These are phyloP conservation scores for Aegilops longissima DNA, from an alignment of 176 grass and related monocot genomes.

Conservation along the genomic window DNA sequence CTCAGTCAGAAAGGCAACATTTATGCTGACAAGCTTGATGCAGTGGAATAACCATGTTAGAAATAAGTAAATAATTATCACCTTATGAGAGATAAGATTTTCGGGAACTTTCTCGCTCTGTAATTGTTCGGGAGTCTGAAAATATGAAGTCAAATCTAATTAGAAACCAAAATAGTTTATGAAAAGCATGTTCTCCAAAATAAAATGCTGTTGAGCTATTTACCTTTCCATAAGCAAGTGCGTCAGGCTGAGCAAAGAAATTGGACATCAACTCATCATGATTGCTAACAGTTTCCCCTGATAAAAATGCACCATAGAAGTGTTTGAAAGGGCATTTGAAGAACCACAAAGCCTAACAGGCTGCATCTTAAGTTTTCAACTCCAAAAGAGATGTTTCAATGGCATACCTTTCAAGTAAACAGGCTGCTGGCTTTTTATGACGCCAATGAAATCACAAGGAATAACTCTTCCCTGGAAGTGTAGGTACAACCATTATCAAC, in stretches of 20 bases:
- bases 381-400: not conserved
- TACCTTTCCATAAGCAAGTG: slow-evolving; percentile 99
- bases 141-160: slow-evolving; percentile 9
- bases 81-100: slow-evolving; percentile 92
- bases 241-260: slow-evolving; percentile 99
- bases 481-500: slow-evolving; percentile 9
- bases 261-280: slow-evolving; percentile 99
- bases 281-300: slow-evolving; percentile 92
- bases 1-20: slow-evolving; percentile 24
- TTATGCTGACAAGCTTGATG: slow-evolving; percentile 19
- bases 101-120: slow-evolving; percentile 59
- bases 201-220: slow-evolving; percentile 23
- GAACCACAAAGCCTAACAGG: slow-evolving; percentile 8
- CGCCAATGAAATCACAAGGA: slow-evolving; percentile 94
- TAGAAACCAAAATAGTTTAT: slow-evolving; percentile 25
- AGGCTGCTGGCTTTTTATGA: slow-evolving; percentile 89
- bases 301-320: slow-evolving; percentile 26
- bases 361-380: not conserved
- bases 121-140: slow-evolving; percentile 88
- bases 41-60: not conserved
- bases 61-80: slow-evolving; percentile 26
- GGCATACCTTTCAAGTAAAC: slow-evolving; percentile 72
- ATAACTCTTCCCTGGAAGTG: slow-evolving; percentile 89
- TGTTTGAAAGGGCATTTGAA: slow-evolving; percentile 27
- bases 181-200: not conserved